phyloP scores from a whole-genome alignment of 1,284 basidiomycete genomes.

The Leccinum variabile region DNA sequence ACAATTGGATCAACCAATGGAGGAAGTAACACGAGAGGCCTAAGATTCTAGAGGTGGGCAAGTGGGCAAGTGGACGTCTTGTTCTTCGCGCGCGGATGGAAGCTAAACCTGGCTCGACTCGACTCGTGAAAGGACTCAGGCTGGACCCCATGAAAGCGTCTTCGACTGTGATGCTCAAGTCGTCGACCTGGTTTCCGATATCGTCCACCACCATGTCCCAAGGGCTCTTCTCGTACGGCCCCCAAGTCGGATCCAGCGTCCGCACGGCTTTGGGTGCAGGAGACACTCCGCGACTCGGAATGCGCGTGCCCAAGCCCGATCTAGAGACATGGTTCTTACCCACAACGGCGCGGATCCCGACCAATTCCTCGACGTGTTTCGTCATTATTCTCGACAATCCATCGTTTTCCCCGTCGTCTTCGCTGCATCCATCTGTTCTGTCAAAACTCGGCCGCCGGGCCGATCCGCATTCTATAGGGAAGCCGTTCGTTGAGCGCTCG shows the following conservation, averaged over 20 bases:
- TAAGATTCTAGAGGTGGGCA: too few species aligned
- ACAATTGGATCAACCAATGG: too few species aligned
- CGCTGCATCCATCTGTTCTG: conserved; percentile 2
- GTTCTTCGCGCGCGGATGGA: conserved; percentile 8
- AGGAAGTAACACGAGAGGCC: too few species aligned
- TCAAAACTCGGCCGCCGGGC: conserved; percentile 30
- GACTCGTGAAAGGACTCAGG: conserved; percentile 23
- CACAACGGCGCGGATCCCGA: conserved; percentile 43
- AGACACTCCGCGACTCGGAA: conserved; percentile 13
- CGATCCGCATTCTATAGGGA: conserved; percentile 47
- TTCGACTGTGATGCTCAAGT: conserved; percentile 13
- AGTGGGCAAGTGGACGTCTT: too few species aligned
- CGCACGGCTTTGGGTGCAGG: conserved; percentile 30
- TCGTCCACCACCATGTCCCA: conserved; percentile 28
- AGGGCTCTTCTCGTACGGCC: conserved; percentile 18
- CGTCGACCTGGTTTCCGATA: conserved; percentile 2
- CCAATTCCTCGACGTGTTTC: conserved; percentile 48
- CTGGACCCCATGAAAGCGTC: conserved; percentile 28
- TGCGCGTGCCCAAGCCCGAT: conserved; percentile 17
- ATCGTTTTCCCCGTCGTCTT: conserved; percentile 13
- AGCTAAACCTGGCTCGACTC: conserved; percentile 19
- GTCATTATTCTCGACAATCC: conserved; percentile 38
- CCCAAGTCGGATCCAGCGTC: conserved; percentile 24
- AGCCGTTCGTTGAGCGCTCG: conserved; percentile 47
- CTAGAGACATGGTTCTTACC: conserved; percentile 27